Conservation (phyloP, 768 basidiomycete genomes). For the Mycena venus region DNA sequence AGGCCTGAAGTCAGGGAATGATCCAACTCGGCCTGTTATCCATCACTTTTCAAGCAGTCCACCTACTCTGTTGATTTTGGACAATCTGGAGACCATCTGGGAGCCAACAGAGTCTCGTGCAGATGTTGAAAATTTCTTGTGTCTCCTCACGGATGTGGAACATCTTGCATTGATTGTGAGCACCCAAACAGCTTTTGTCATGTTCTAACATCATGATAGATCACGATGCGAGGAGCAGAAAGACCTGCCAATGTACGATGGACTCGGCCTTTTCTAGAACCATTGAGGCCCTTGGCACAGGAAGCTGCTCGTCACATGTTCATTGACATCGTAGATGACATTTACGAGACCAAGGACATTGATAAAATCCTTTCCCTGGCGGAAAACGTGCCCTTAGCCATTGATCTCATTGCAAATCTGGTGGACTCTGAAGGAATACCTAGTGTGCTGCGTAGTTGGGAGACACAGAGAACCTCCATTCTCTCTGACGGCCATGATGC, state of each 20-base stretch:
- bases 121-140: slow-evolving; percentile 7
- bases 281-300: not conserved
- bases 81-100: slow-evolving; percentile 17
- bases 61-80: not conserved
- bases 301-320: slow-evolving; percentile 10
- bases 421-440: not conserved
- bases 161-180: not conserved
- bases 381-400: not conserved
- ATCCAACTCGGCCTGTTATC: not conserved
- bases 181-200: not conserved
- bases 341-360: not conserved
- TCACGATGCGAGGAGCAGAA: not conserved
- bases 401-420: not conserved
- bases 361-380: not conserved
- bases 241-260: not conserved
- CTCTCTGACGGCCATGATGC: not conserved
- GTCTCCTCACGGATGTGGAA: not conserved
- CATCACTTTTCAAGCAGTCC: not conserved
- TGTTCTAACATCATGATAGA: not conserved
- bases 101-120: not conserved
- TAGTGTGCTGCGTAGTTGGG: not conserved
- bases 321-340: not conserved
- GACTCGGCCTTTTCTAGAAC: slow-evolving; percentile 1
- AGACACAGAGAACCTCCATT: not conserved
- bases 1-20: not conserved